These are phyloP conservation scores for Coccomyxa sp. DNA, from an alignment of 139 green algal species.

Conservation along the genomic window DNA sequence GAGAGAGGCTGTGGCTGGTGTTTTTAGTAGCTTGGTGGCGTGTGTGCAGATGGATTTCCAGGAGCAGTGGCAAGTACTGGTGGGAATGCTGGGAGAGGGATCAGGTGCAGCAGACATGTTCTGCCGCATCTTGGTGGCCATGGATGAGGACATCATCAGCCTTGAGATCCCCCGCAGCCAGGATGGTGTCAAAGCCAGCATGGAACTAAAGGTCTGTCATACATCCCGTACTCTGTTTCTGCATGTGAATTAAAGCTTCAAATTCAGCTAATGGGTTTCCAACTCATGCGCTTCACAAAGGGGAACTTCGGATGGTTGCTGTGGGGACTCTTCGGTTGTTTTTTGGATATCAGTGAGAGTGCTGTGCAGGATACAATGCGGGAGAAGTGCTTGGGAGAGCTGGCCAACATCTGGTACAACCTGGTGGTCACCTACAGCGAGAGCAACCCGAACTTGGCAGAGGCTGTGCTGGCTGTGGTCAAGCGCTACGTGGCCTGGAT, in stretches of 20 bases:
- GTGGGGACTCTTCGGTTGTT: too few relatives aligned
- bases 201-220: neutral
- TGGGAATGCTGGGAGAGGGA: constrained; percentile 47
- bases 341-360: too few relatives aligned
- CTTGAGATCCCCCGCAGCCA: constrained; percentile 75
- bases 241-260: neutral
- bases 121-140: constrained; percentile 73
- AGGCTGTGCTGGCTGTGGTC: constrained; percentile 58
- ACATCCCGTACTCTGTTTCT: neutral
- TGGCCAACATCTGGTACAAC: constrained; percentile 69
- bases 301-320: too few relatives aligned
- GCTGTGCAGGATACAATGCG: constrained; percentile 93
- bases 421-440: constrained; percentile 46
- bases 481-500: constrained; percentile 89
- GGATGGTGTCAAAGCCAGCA: neutral
- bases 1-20: too few relatives aligned
- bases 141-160: constrained; percentile 92
- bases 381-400: constrained; percentile 69
- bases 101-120: constrained; percentile 83
- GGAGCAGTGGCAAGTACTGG: constrained; percentile 69
- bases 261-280: neutral
- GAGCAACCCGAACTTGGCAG: constrained; percentile 45
- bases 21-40: too few relatives aligned
- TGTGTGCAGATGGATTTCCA: constrained; percentile 71
- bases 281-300: too few relatives aligned